These are phyloP conservation scores for Trichoderma atroviride DNA, from an alignment of 2,329 filamentous ascomycete species.

Conservation along the genomic window DNA sequence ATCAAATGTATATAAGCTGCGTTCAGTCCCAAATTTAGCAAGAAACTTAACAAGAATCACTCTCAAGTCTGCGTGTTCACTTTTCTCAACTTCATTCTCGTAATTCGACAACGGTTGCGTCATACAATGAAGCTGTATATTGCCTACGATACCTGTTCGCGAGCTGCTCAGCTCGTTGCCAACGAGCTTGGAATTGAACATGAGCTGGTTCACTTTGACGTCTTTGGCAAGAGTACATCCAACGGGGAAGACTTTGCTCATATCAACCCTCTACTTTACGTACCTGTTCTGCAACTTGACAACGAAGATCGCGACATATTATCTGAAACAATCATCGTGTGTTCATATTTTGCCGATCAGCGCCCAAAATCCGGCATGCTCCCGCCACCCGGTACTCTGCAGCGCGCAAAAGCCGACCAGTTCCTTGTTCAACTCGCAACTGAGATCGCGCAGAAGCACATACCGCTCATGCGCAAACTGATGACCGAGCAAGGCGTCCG, in stretches of 20 bases:
- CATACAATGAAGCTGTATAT: background rate
- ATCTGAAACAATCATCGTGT: constrained; percentile 7
- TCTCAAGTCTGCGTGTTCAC: background rate
- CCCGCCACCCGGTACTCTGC: background rate
- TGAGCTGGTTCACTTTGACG: constrained; percentile 7
- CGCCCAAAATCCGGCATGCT: background rate
- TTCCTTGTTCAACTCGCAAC: constrained; percentile 6
- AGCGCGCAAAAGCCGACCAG: constrained; percentile 16
- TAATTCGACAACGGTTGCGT: background rate
- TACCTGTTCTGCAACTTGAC: constrained; percentile 6
- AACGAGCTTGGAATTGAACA: constrained; percentile 14
- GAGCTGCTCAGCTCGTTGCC: constrained; percentile 3
- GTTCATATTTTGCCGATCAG: constrained; percentile 15
- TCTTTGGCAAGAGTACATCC: constrained; percentile 6
- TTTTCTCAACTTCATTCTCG: background rate
- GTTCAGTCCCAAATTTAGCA: background rate
- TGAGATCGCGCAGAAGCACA: constrained; percentile 16
- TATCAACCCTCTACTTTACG: constrained; percentile 14
- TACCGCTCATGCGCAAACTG: constrained; percentile 16
- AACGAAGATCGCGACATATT: background rate
- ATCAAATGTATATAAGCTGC: background rate
- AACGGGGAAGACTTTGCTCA: background rate
- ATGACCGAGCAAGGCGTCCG: constrained; percentile 6
- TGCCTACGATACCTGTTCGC: constrained; percentile 11
- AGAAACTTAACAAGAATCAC: background rate